These are phyloP conservation scores for Fusarium foetens DNA, from an alignment of 2,329 filamentous ascomycete species.

Conservation along the genomic window DNA sequence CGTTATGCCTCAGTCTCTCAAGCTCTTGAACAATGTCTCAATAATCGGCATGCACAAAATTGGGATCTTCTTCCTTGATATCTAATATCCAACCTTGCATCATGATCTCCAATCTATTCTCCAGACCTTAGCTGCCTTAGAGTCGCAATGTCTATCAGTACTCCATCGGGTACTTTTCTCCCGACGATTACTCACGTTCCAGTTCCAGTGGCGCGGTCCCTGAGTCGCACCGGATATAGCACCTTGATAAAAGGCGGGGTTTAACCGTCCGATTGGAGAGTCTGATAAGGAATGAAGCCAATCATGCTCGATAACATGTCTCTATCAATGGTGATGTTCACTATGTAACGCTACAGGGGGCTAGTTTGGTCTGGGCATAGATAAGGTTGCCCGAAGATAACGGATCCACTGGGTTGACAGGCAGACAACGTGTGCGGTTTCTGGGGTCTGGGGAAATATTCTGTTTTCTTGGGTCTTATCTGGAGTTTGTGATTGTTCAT, in stretches of 20 bases:
- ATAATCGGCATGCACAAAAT: neutral
- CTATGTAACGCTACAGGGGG: neutral
- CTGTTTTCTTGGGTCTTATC: neutral
- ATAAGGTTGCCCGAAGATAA: neutral
- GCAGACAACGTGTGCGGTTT: neutral
- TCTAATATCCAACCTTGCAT: neutral
- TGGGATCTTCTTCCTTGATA: neutral
- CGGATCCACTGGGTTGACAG: neutral
- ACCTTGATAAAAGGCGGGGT: neutral
- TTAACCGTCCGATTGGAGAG: neutral
- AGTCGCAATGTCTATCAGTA: neutral
- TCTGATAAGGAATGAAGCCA: neutral
- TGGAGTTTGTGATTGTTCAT: neutral
- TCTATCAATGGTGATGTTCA: neutral
- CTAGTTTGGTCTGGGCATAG: neutral
- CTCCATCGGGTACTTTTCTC: slow-evolving; percentile 1
- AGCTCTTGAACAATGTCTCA: neutral
- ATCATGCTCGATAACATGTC: neutral
- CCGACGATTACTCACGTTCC: neutral
- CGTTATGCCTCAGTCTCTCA: neutral
- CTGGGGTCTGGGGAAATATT: neutral
- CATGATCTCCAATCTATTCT: neutral
- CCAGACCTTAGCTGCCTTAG: neutral
- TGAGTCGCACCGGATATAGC: neutral
- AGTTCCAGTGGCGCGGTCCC: neutral